Conservation (phyloP, 2,329 filamentous ascomycete species). For the Pleoardoris graminearum region DNA sequence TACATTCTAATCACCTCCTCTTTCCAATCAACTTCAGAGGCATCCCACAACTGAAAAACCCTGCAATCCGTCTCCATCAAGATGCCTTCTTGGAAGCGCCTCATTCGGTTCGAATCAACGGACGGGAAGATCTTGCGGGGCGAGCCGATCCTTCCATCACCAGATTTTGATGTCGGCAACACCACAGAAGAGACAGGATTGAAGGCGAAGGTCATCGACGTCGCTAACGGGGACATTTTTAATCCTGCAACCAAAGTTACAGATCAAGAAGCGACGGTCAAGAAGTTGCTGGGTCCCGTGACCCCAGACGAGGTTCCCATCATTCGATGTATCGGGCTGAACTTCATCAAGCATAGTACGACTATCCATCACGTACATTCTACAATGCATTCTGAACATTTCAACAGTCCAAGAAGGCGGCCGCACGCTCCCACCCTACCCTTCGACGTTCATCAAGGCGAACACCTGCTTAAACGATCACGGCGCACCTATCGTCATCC, state of each 20-base stretch:
- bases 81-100: slow-evolving; percentile 51
- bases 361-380: background rate
- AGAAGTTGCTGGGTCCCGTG: slow-evolving; percentile 58
- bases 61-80: background rate
- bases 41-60: too few species aligned
- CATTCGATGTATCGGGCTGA: slow-evolving; percentile 62
- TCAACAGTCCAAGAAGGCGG: slow-evolving; percentile 55
- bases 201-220: slow-evolving; percentile 55
- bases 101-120: slow-evolving; percentile 59
- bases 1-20: background rate
- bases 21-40: background rate
- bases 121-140: slow-evolving; percentile 57
- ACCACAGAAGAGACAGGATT: slow-evolving; percentile 54
- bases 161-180: slow-evolving; percentile 55
- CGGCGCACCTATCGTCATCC: slow-evolving; percentile 51
- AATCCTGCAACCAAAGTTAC: slow-evolving; percentile 56
- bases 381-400: background rate
- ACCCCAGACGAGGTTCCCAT: slow-evolving; percentile 57
- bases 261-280: slow-evolving; percentile 59
- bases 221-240: slow-evolving; percentile 54
- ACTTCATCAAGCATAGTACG: slow-evolving; percentile 62
- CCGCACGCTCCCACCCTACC: slow-evolving; percentile 54
- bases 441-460: slow-evolving; percentile 57
- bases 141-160: slow-evolving; percentile 54
- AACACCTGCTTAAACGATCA: slow-evolving; percentile 47